phyloP scores from a whole-genome alignment of 805 yeast genomes.

The Candida patagonica region DNA sequence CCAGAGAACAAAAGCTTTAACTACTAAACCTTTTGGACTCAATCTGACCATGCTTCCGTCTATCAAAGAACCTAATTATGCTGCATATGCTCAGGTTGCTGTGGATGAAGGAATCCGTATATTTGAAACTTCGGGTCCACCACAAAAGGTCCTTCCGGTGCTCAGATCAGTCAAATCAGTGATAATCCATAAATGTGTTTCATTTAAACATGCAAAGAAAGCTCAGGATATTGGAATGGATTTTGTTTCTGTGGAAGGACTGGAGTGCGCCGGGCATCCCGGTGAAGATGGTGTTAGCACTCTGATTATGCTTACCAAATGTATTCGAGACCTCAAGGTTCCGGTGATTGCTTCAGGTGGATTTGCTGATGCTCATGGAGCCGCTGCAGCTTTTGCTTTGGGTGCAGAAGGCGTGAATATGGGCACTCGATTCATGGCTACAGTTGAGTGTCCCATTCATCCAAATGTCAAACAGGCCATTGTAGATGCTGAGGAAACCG shows the following conservation, averaged over 20 bases:
- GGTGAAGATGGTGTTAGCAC: slow-evolving; percentile 28
- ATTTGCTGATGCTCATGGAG: slow-evolving; percentile 26
- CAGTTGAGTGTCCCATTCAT: slow-evolving; percentile 26
- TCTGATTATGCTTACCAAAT: slow-evolving; percentile 22
- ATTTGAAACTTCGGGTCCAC: slow-evolving; percentile 29
- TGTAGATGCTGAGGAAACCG: slow-evolving; percentile 21
- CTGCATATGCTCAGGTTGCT: slow-evolving; percentile 23
- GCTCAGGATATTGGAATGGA: slow-evolving; percentile 27
- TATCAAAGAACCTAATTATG: slow-evolving; percentile 26
- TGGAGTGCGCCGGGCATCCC: slow-evolving; percentile 30
- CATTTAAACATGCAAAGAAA: slow-evolving; percentile 24
- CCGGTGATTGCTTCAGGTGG: slow-evolving; percentile 29
- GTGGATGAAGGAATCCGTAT: slow-evolving; percentile 26
- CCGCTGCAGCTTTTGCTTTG: slow-evolving; percentile 27
- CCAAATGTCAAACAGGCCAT: slow-evolving; percentile 18
- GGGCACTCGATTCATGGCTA: slow-evolving; percentile 28
- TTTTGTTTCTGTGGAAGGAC: slow-evolving; percentile 27
- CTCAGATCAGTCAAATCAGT: slow-evolving; percentile 17
- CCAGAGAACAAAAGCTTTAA: slow-evolving; percentile 15
- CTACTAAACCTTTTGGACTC: slow-evolving; percentile 26
- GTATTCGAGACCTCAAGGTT: slow-evolving; percentile 21
- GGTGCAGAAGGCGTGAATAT: slow-evolving; percentile 26
- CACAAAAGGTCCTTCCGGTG: slow-evolving; percentile 21
- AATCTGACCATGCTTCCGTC: slow-evolving; percentile 28
- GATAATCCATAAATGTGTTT: slow-evolving; percentile 26